These are phyloP conservation scores for Daphne laureola DNA, from an alignment of 441 rosid genomes.

Conservation along the genomic window DNA sequence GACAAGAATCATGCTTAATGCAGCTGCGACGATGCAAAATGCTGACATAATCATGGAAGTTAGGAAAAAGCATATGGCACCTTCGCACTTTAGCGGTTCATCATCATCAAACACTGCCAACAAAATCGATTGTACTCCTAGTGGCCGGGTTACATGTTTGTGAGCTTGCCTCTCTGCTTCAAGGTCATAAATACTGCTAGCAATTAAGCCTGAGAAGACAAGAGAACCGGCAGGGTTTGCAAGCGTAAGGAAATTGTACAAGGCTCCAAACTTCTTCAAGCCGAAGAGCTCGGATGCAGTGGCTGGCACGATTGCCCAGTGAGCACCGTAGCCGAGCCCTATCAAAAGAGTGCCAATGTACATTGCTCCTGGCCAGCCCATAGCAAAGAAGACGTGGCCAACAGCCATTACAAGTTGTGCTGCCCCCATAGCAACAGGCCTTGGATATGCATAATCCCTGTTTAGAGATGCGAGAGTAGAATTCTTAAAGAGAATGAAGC, in stretches of 20 bases:
- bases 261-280: slow-evolving; percentile 78
- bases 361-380: slow-evolving; percentile 93
- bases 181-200: slow-evolving; percentile 73
- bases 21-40: slow-evolving; percentile 54
- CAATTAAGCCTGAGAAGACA: slow-evolving; percentile 79
- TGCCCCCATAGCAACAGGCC: slow-evolving; percentile 70
- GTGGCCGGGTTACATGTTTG: slow-evolving; percentile 17
- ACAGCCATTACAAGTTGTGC: slow-evolving; percentile 81
- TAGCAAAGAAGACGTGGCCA: slow-evolving; percentile 74
- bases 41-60: slow-evolving; percentile 88
- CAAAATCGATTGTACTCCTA: slow-evolving; percentile 17
- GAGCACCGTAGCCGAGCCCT: slow-evolving; percentile 90
- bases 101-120: slow-evolving; percentile 25
- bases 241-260: slow-evolving; percentile 86
- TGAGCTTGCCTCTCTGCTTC: slow-evolving; percentile 83
- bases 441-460: slow-evolving; percentile 87
- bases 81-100: slow-evolving; percentile 61
- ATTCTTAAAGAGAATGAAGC: slow-evolving; percentile 10
- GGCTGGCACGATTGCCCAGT: slow-evolving; percentile 97
- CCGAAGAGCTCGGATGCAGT: slow-evolving; percentile 92
- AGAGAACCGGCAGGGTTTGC: slow-evolving; percentile 91
- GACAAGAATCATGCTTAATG: slow-evolving; percentile 76
- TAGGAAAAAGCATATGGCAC: slow-evolving; percentile 75
- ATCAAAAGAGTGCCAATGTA: slow-evolving; percentile 73
- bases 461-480: slow-evolving; percentile 4